Evolutionary conservation across 2,329 filamentous ascomycete species (phyloP), one percentile per base, ranked within the genome.

Genomic region (Claviceps paspali): DNA sequence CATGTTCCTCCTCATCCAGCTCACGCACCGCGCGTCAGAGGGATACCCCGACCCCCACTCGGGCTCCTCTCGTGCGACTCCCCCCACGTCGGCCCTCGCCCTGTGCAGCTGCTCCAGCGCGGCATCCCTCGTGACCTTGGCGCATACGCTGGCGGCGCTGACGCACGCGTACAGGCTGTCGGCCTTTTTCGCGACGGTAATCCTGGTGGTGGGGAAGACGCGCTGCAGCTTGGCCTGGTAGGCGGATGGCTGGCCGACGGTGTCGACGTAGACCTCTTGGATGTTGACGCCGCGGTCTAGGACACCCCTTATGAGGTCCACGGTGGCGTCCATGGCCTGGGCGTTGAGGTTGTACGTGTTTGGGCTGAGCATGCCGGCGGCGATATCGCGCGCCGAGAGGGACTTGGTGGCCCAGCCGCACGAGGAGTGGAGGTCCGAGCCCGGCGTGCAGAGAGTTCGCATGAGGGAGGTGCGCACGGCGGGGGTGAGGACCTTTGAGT

Each of bases 41-140:
- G 91, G 91, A 55, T 98, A 98, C 1, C 91, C 91, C 1, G 84
- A 93, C 1, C 91, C 91, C 86, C 91, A 95, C 4, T 51, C 62
- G 57, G 64, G 61, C 19, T 62, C 65, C 12, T 67, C 11, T 46
- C 57, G 33, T n/a, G n/a, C n/a, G n/a, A n/a, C n/a, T n/a, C n/a
- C 55, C 55, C 3, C 52, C 55, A 3, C 42, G 46, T 37, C 55
- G 35, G 51, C 44, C 26, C 53, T 54, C 2, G 54, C 56, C 41
- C 75, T 67, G 51, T 82, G 88, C 29, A 88, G 68, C 3, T 81
- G 73, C 51, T 95, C 87, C 18, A 96, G 68, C 5, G 86, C 86
- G 2, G 81, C 82, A 60, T 98, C 91, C 45, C 91, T 70, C 10
- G 91, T 96, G 22, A 98, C 91, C 59, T 98, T 98, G 38, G 91